Conservation (phyloP, 768 basidiomycete species). For the Panaeolus cyanescens region DNA sequence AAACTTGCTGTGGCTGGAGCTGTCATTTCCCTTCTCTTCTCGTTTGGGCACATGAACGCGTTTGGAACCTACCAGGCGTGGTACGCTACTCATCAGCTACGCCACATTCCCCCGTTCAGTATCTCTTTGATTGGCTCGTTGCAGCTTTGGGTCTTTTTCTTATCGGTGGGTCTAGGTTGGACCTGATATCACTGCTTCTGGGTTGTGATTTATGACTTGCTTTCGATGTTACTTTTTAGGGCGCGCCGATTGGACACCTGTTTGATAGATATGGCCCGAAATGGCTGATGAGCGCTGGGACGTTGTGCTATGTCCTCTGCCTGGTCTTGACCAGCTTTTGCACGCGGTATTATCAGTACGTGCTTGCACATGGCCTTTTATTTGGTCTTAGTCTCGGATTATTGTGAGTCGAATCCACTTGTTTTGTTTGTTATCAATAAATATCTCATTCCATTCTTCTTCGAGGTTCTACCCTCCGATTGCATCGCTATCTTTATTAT, state of each 20-base stretch:
- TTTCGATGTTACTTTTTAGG: conserved; percentile 46
- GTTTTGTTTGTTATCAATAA: background rate
- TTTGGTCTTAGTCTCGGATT: conserved; percentile 69
- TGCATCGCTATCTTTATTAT: conserved; percentile 67
- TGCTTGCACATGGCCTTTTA: conserved; percentile 63
- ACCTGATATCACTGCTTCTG: background rate
- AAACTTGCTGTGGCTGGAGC: conserved; percentile 63
- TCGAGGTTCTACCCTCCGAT: conserved; percentile 71
- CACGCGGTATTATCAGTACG: conserved; percentile 57
- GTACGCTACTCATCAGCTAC: conserved; percentile 64
- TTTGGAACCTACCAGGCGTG: conserved; percentile 75
- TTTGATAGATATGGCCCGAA: conserved; percentile 66
- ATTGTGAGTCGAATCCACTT: conserved; percentile 44
- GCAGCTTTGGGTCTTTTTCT: conserved; percentile 71
- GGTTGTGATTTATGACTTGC: no score
- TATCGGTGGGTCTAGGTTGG: conserved; percentile 47
- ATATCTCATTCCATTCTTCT: conserved; percentile 3
- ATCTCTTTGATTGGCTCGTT: conserved; percentile 75
- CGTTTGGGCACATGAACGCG: conserved; percentile 72
- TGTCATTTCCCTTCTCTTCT: conserved; percentile 65
- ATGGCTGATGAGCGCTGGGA: conserved; percentile 52
- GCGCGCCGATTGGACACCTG: conserved; percentile 58
- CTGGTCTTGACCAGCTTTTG: conserved; percentile 65
- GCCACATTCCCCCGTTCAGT: conserved; percentile 46
- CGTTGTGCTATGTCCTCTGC: conserved; percentile 47